Conservation (phyloP, 2,329 filamentous ascomycete species). For the Colletotrichum gigasporum region DNA sequence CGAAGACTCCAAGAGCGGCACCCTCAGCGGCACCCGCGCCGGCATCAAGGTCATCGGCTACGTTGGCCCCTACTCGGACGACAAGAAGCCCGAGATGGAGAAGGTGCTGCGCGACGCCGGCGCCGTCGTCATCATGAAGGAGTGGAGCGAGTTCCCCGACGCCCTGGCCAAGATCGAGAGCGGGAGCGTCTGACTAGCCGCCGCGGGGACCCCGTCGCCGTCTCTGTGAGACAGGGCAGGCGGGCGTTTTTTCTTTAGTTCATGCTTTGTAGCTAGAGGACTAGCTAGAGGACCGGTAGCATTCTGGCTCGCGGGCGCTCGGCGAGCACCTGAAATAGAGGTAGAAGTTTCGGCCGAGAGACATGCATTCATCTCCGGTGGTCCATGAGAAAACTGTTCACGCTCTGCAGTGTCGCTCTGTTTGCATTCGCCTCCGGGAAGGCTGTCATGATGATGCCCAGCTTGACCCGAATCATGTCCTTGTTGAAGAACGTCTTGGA, state of each 20-base stretch:
- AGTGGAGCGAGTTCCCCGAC: slow-evolving; percentile 66
- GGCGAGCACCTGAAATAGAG: background rate
- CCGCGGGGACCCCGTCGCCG: slow-evolving; percentile 8
- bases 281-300: background rate
- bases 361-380: slow-evolving; percentile 43
- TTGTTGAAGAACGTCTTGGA: slow-evolving; percentile 68
- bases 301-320: background rate
- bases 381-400: slow-evolving; percentile 89
- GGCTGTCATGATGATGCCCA: slow-evolving; percentile 84
- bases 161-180: slow-evolving; percentile 53
- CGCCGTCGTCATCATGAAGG: slow-evolving; percentile 68
- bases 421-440: slow-evolving; percentile 86
- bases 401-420: slow-evolving; percentile 85
- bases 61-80: slow-evolving; percentile 77
- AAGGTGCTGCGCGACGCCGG: slow-evolving; percentile 68
- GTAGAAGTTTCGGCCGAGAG: background rate
- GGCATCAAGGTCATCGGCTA: slow-evolving; percentile 86
- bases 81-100: slow-evolving; percentile 72
- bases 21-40: slow-evolving; percentile 76
- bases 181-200: slow-evolving; percentile 33
- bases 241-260: background rate
- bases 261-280: background rate
- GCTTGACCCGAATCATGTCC: slow-evolving; percentile 75
- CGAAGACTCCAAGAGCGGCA: slow-evolving; percentile 90
- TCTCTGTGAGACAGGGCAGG: slow-evolving; percentile 11